These are phyloP conservation scores for Ascocoryne sarcoides DNA, from an alignment of 2,329 filamentous ascomycete genomes.

Conservation along the genomic window DNA sequence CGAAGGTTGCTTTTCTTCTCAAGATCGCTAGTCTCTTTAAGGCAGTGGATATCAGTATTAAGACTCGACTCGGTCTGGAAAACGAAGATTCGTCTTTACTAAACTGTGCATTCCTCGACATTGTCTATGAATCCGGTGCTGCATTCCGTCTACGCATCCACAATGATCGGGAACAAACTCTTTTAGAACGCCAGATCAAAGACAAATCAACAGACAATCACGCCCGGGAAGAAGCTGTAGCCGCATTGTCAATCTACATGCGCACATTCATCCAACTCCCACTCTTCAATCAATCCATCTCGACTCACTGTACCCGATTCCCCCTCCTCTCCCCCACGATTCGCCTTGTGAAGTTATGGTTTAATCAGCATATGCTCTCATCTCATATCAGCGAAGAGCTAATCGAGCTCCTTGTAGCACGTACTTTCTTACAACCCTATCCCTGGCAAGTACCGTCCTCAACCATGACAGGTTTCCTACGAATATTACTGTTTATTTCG, in stretches of 20 bases:
- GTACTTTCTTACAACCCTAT: constrained; percentile 70
- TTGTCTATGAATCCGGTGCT: constrained; percentile 62
- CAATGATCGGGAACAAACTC: constrained; percentile 74
- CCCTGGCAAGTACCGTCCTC: constrained; percentile 75
- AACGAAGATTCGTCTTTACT: constrained; percentile 58
- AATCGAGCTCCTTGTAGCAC: constrained; percentile 72
- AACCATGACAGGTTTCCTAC: constrained; percentile 69
- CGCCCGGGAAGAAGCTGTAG: constrained; percentile 58
- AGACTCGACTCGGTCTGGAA: constrained; percentile 70
- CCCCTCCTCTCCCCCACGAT: constrained; percentile 74
- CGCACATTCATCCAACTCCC: constrained; percentile 64
- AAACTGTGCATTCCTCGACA: constrained; percentile 76
- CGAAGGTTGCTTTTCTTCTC: constrained; percentile 79
- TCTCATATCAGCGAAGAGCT: constrained; percentile 71
- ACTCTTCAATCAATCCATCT: constrained; percentile 72
- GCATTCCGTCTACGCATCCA: constrained; percentile 81
- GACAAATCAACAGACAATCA: constrained; percentile 60
- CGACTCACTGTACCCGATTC: constrained; percentile 71
- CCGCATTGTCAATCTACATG: constrained; percentile 61
- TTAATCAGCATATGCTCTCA: constrained; percentile 69
- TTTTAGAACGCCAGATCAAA: constrained; percentile 71
- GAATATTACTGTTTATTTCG: constrained; percentile 70
- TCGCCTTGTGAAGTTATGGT: constrained; percentile 83
- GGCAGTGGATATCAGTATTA: constrained; percentile 49
- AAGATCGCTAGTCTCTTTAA: constrained; percentile 59